These are phyloP conservation scores for Malassezia furfur DNA, from an alignment of 1,284 basidiomycete genomes.

Conservation along the genomic window DNA sequence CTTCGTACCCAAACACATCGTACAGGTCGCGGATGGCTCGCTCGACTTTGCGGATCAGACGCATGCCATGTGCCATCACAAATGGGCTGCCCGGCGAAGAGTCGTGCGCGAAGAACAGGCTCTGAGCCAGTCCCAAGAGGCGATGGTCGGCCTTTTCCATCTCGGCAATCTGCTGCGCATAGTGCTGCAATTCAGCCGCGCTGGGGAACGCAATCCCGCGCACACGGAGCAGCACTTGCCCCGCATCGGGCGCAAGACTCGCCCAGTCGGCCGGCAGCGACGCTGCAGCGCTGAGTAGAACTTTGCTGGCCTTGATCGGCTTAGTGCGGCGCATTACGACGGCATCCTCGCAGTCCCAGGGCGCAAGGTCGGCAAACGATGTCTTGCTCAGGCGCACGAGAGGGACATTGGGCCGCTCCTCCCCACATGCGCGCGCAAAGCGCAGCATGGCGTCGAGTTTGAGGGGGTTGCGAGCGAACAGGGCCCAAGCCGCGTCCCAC, in stretches of 20 bases:
- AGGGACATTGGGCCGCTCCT: neutral
- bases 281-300: constrained; percentile 18
- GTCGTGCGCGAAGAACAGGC: constrained; percentile 43
- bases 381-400: constrained; percentile 11
- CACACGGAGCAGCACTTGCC: constrained; percentile 15
- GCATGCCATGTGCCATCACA: constrained; percentile 45
- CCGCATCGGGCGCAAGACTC: neutral
- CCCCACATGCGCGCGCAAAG: neutral
- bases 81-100: constrained; percentile 45
- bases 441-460: constrained; percentile 9
- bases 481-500: neutral
- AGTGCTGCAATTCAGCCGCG: constrained; percentile 11
- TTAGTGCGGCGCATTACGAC: constrained; percentile 12
- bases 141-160: constrained; percentile 29
- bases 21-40: constrained; percentile 45
- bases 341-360: neutral
- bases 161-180: constrained; percentile 2
- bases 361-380: constrained; percentile 11
- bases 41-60: constrained; percentile 35
- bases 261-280: neutral
- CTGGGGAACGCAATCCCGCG: constrained; percentile 21
- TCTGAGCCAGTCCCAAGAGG: constrained; percentile 30
- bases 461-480: constrained; percentile 13
- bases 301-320: constrained; percentile 16
- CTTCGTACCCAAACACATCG: constrained; percentile 42